Base-by-base conservation (phyloP, 1,139 yeast species). In the Maudiozyma humilis region DNA sequence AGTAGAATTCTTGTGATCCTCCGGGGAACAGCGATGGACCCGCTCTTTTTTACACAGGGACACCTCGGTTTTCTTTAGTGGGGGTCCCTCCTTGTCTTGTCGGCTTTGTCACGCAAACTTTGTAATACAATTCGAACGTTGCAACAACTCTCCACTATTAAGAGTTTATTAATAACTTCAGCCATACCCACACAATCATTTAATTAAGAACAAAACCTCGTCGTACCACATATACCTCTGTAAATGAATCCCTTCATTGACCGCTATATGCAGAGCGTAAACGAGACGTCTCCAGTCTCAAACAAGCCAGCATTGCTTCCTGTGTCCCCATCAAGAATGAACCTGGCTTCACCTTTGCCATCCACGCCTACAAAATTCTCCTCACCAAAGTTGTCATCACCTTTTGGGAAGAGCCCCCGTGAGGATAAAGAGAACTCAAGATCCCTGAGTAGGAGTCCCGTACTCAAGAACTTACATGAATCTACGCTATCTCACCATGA, bases 181-280 rank as follows among this genome's bases (percentile, higher is more conserved):
- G n/a, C n/a, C n/a, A n/a, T n/a, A n/a, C n/a, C n/a, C n/a, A n/a
- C n/a, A n/a, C n/a, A n/a, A n/a, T n/a, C n/a, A n/a, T n/a, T n/a
- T n/a, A n/a, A n/a, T n/a, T n/a, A n/a, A n/a, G n/a, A n/a, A n/a
- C n/a, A n/a, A n/a, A n/a, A n/a, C n/a, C n/a, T n/a, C n/a, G n/a
- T n/a, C n/a, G n/a, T n/a, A n/a, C n/a, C n/a, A n/a, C n/a, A n/a
- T n/a, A 23, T 23, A 23, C 10, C 27, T 23, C 10, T 47, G 1
- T 41, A 41, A n/a, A 43, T 43, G 20, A 55, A 53, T 44, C 46
- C 57, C 4, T 56, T 52, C 31, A 34, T 60, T 25, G 52, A 56
- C 18, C 55, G 62, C 37, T 62, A 62, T 45, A 45, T 61, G 36
- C 52, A 57, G 30, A 57, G 44, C 17, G 25, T 56, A 8, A 46